These are phyloP conservation scores for Parathielavia hyrcaniae DNA, from an alignment of 495 filamentous ascomycete genomes.

Conservation along the genomic window DNA sequence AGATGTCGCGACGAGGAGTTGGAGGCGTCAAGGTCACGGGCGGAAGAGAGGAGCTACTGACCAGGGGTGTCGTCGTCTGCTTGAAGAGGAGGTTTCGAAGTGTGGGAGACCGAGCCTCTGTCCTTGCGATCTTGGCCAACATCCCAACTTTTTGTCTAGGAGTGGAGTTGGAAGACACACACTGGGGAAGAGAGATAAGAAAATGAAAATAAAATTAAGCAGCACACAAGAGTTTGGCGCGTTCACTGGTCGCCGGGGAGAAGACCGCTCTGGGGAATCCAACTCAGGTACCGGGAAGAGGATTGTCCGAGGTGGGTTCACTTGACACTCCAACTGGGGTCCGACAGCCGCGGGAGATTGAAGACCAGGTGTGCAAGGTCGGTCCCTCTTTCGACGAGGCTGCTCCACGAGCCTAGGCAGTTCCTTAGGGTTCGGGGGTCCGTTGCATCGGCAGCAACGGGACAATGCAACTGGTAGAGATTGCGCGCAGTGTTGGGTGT, in stretches of 20 bases:
- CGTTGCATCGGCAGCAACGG: slow-evolving; percentile 10
- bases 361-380: slow-evolving; percentile 2
- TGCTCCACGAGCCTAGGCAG: slow-evolving; percentile 25
- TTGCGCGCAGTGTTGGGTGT: not conserved
- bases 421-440: slow-evolving; percentile 13
- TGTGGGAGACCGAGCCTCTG: slow-evolving; percentile 34
- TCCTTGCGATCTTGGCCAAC: slow-evolving; percentile 30
- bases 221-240: not conserved
- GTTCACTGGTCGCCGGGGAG: not conserved
- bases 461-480: not conserved
- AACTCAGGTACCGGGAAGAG: not conserved
- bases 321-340: too few species aligned
- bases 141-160: slow-evolving; percentile 23
- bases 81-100: slow-evolving; percentile 28
- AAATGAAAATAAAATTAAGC: slow-evolving; percentile 4
- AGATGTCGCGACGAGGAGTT: not conserved
- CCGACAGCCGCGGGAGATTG: slow-evolving; percentile 23
- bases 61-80: slow-evolving; percentile 23
- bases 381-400: slow-evolving; percentile 6
- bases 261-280: slow-evolving; percentile 10
- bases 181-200: not conserved
- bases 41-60: slow-evolving; percentile 22
- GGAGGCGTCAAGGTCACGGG: not conserved
- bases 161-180: slow-evolving; percentile 5
- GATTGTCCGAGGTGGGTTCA: not conserved